Conservation (phyloP, 169 alveolate genomes). For the Babesia bigemina region DNA sequence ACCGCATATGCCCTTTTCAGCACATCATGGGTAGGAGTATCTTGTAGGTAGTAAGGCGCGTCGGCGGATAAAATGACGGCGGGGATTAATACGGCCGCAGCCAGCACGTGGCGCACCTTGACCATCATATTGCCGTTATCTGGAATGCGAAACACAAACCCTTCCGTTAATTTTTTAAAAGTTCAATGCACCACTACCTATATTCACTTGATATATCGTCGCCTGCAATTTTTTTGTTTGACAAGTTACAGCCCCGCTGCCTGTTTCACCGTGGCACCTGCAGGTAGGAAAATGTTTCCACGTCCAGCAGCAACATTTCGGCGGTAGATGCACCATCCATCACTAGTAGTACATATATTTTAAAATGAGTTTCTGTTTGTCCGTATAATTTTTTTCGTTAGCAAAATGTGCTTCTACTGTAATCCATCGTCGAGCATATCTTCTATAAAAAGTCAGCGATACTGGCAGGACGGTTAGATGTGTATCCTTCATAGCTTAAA, state of each 20-base stretch:
- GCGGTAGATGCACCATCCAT: not conserved
- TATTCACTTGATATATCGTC: no score
- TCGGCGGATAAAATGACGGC: not conserved
- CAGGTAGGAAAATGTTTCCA: not conserved
- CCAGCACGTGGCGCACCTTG: not conserved
- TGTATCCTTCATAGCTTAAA: no score
- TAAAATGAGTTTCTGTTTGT: not conserved
- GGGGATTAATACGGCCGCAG: not conserved
- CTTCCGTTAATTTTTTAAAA: no score
- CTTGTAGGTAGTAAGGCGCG: not conserved
- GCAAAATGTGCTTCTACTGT: no score
- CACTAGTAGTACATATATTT: not conserved
- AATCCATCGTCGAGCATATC: no score
- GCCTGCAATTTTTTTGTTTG: no score
- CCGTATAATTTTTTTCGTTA: no score
- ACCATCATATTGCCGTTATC: not conserved
- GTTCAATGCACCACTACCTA: no score
- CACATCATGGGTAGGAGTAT: not conserved
- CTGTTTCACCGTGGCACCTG: not conserved
- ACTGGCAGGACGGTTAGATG: no score
- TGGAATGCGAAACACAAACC: no score
- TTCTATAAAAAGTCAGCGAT: no score
- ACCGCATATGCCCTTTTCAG: not conserved
- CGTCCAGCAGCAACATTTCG: no score
- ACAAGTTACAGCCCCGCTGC: not conserved